Base-by-base conservation (phyloP, 495 filamentous ascomycete genomes). In the Neohortaea acidophila region DNA sequence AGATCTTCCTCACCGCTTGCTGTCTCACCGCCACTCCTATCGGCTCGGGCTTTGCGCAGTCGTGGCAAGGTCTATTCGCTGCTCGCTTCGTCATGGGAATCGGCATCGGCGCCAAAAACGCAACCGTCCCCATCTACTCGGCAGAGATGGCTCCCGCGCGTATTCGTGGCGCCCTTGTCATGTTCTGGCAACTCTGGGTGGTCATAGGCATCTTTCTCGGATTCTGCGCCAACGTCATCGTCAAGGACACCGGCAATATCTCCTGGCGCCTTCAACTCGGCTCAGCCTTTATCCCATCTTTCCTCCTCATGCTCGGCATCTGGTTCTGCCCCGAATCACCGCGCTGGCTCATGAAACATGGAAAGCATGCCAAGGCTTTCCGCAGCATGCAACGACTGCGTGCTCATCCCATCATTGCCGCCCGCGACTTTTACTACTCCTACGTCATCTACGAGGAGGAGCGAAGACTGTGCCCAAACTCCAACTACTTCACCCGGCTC, bases 71-170 rank as follows among this genome's bases (percentile, higher is more conserved):
- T 18, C 56, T 73, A 0, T 71, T 71, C 47, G 45, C 67, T 30
- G 65, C 69, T 9, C 68, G 72, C n/a, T 72, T 77, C 40, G 61
- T 73, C 21, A 59, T 75, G 4, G 73, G 71, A 6, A 55, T 77
- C 9, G 75, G 72, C 0, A 75, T 75, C 35, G 70, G 71, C n/a
- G 59, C 69, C 18, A 75, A 74, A 45, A 68, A 64, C 6, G 63
- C 67, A 0, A 72, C 70, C 0, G 67, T 76, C 2, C 72, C 73
- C 0, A 62, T 75, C 22, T 73, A 70, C 44, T 60, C 66, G 2
- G 70, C 72, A 10, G 73, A 75, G 52, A 70, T 67, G 39, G 60
- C 68, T 11, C 71, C 69, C 0, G 60, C 62, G 12, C 63, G 62
- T 5, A 74, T 77, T 38, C 58, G 72, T 34, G 73, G 72, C 26